Evolutionary conservation across 345 rosid genomes (phyloP).

Genomic region (Populus nigra): DNA sequence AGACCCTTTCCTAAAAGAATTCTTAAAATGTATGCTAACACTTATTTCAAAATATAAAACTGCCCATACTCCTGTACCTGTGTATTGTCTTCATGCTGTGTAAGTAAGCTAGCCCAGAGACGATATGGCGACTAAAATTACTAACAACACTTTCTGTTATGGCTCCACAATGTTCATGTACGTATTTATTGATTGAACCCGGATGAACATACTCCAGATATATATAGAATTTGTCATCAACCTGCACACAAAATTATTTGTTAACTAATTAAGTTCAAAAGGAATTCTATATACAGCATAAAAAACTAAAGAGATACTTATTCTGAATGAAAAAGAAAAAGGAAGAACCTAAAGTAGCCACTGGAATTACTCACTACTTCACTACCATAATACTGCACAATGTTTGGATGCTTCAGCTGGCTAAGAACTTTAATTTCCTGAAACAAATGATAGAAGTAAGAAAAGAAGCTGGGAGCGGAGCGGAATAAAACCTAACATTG

Average conservation of each 20-base stretch:
- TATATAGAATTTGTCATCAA: constrained; percentile 77
- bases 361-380: constrained; percentile 70
- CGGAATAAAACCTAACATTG: neutral
- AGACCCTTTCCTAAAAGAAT: constrained; percentile 1
- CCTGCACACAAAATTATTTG: constrained; percentile 41
- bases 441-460: constrained; percentile 22
- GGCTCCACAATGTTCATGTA: constrained; percentile 85
- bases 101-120: constrained; percentile 84
- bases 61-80: constrained; percentile 43
- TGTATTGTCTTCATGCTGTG: constrained; percentile 89
- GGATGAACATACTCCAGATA: constrained; percentile 96
- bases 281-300: neutral
- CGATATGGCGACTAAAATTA: constrained; percentile 87
- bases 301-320: neutral
- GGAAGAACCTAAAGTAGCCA: constrained; percentile 1
- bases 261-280: constrained; percentile 8
- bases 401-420: constrained; percentile 88
- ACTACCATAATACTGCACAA: constrained; percentile 97
- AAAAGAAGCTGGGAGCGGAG: neutral
- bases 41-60: constrained; percentile 4
- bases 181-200: constrained; percentile 84
- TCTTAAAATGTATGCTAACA: neutral
- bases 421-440: constrained; percentile 95
- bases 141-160: constrained; percentile 91
- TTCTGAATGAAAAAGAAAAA: neutral